Evolutionary conservation across 495 filamentous ascomycete species (phyloP).

Genomic region (Xylaria intraflava): DNA sequence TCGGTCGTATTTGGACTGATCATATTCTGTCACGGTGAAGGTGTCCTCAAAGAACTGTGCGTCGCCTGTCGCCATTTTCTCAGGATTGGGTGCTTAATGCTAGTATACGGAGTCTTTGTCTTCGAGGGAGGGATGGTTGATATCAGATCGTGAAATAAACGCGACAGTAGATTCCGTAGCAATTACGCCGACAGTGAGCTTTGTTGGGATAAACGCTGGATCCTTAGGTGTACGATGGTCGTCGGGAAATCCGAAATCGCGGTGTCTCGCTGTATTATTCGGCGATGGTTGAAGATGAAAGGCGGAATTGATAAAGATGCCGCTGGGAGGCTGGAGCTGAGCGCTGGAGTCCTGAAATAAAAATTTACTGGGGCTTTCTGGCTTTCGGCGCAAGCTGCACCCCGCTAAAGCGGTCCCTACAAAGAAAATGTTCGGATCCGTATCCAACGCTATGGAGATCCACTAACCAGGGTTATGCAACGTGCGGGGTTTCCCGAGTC

Average conservation of each 20-base stretch:
- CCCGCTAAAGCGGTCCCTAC: slow-evolving; percentile 10
- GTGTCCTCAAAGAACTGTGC: slow-evolving; percentile 86
- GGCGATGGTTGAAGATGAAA: not conserved
- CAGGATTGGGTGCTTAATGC: not conserved
- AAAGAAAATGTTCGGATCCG: too few species aligned
- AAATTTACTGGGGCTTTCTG: slow-evolving; percentile 12
- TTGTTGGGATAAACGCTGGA: too few species aligned
- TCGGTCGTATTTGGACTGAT: slow-evolving; percentile 87
- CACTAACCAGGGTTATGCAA: too few species aligned
- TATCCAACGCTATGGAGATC: too few species aligned
- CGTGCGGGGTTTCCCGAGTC: slow-evolving; percentile 6
- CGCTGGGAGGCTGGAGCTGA: slow-evolving; percentile 11
- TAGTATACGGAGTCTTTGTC: not conserved
- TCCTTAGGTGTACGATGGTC: too few species aligned
- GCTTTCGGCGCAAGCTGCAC: slow-evolving; percentile 13
- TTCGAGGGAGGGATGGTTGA: slow-evolving; percentile 16
- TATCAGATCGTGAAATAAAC: too few species aligned
- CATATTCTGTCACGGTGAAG: slow-evolving; percentile 73
- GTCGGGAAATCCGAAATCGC: too few species aligned
- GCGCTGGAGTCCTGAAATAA: slow-evolving; percentile 16
- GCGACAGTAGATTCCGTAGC: too few species aligned
- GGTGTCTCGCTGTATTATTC: not conserved
- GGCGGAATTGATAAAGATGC: not conserved
- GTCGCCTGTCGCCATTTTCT: slow-evolving; percentile 54
- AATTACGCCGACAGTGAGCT: too few species aligned